Percentiles rank a stretch among this genome's conserved stretches.
These are phyloP conservation scores for Suillus tomentosus DNA, from an alignment of 768 basidiomycete species.

Conservation along the genomic window DNA sequence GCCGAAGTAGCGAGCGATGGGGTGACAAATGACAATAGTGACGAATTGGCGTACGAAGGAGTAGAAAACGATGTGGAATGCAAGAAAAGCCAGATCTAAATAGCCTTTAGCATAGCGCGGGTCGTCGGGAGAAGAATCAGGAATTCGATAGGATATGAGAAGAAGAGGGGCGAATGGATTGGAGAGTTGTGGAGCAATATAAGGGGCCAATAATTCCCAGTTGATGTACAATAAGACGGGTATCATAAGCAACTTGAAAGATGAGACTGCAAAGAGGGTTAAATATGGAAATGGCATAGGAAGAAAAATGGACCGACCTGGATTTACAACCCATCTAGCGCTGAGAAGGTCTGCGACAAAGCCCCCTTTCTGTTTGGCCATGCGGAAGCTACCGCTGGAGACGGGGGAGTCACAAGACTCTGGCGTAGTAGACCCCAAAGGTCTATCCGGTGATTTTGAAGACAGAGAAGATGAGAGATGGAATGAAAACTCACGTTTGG, in stretches of 20 bases:
- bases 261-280: conserved; percentile 46
- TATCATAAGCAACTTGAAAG: conserved; percentile 66
- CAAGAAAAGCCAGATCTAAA: conserved; percentile 76
- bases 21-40: conserved; percentile 63
- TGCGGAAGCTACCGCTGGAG: conserved; percentile 25
- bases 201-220: conserved; percentile 58
- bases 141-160: conserved; percentile 66
- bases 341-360: conserved; percentile 55
- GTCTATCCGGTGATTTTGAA: conserved; percentile 27
- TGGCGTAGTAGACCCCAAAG: conserved; percentile 41
- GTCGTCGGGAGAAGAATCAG: conserved; percentile 51
- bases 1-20: conserved; percentile 70
- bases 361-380: conserved; percentile 24
- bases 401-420: conserved; percentile 38
- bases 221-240: conserved; percentile 63
- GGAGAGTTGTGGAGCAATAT: conserved; percentile 44
- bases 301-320: conserved; percentile 46
- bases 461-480: not conserved
- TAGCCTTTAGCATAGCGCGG: conserved; percentile 72
- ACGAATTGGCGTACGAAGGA: conserved; percentile 83
- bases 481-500: conserved; percentile 52
- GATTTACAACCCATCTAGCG: conserved; percentile 72
- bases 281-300: not conserved
- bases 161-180: conserved; percentile 81
- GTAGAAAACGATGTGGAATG: conserved; percentile 85